Percentiles rank a stretch among this genome's conserved stretches.
Evolutionary conservation across 345 rosid species (phyloP).

Genomic region (Mallotus nudiflorus): DNA sequence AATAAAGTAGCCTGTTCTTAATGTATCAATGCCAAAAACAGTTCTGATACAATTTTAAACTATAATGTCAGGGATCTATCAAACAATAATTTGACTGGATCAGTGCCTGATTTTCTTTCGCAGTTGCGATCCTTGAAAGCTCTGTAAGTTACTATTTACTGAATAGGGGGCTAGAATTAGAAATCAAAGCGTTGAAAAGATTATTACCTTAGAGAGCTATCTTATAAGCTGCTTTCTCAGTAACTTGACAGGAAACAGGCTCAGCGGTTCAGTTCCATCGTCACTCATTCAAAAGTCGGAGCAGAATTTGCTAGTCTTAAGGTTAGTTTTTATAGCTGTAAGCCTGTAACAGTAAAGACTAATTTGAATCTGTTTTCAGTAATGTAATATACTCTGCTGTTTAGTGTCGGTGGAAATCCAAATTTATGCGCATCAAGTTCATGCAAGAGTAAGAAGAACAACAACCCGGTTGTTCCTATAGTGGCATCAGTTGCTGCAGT

Average conservation of each 20-base stretch:
- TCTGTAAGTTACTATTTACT: slow-evolving; percentile 33
- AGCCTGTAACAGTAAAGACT: neutral
- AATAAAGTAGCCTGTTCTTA: neutral
- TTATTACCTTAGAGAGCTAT: neutral
- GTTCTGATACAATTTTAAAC: neutral
- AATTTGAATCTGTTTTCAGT: too few species aligned
- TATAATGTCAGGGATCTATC: slow-evolving; percentile 51
- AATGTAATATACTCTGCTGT: neutral
- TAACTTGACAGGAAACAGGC: slow-evolving; percentile 31
- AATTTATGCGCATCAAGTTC: slow-evolving; percentile 23
- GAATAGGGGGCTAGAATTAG: neutral
- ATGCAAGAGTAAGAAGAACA: slow-evolving; percentile 27
- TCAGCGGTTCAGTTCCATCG: slow-evolving; percentile 12
- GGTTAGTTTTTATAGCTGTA: neutral
- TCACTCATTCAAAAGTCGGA: neutral
- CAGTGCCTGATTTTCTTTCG: slow-evolving; percentile 44
- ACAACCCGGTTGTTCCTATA: slow-evolving; percentile 18
- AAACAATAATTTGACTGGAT: slow-evolving; percentile 49
- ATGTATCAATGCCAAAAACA: neutral
- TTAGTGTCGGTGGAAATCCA: slow-evolving; percentile 34
- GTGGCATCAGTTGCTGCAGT: slow-evolving; percentile 27
- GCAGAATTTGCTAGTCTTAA: neutral
- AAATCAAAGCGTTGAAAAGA: neutral
- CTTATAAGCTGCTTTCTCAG: slow-evolving; percentile 11
- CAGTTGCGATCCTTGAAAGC: slow-evolving; percentile 35